These are phyloP conservation scores for Russula lepida DNA, from an alignment of 768 basidiomycete genomes.

Conservation along the genomic window DNA sequence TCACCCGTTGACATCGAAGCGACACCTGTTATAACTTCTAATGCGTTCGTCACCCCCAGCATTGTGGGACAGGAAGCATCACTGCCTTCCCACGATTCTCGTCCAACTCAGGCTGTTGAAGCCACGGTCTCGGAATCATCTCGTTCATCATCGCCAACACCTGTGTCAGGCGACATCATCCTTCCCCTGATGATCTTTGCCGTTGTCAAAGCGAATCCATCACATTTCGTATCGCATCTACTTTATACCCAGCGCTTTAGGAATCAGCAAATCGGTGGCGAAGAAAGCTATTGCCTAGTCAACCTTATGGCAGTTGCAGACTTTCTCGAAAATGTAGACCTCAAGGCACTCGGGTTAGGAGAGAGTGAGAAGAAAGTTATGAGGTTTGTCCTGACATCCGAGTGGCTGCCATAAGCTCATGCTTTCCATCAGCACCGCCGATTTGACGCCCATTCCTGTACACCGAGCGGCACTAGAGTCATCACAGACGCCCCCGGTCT, in stretches of 20 bases:
- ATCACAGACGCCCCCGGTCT: conserved; percentile 34
- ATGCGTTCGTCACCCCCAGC: neutral
- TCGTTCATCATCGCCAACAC: conserved; percentile 33
- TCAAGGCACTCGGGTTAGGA: conserved; percentile 57
- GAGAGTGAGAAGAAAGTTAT: conserved; percentile 48
- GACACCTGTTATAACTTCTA: neutral
- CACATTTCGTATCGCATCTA: conserved; percentile 66
- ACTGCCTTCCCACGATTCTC: neutral
- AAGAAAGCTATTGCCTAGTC: conserved; percentile 88
- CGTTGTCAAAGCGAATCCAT: conserved; percentile 88
- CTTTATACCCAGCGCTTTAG: conserved; percentile 55
- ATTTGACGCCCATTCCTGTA: conserved; percentile 75
- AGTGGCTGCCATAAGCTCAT: neutral
- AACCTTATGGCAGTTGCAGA: conserved; percentile 94
- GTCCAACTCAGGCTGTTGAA: neutral
- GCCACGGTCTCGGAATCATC: conserved; percentile 14
- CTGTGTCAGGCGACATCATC: conserved; percentile 80
- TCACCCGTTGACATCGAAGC: conserved; percentile 5
- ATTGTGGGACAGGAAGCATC: neutral
- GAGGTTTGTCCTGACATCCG: conserved; percentile 36
- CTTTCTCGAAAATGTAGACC: conserved; percentile 91
- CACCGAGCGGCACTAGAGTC: conserved; percentile 41
- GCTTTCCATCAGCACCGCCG: conserved; percentile 48
- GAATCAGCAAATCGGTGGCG: conserved; percentile 56
- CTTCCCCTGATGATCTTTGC: conserved; percentile 91